phyloP scores from a whole-genome alignment of 495 filamentous ascomycete species.

The Neurospora intermedia region DNA sequence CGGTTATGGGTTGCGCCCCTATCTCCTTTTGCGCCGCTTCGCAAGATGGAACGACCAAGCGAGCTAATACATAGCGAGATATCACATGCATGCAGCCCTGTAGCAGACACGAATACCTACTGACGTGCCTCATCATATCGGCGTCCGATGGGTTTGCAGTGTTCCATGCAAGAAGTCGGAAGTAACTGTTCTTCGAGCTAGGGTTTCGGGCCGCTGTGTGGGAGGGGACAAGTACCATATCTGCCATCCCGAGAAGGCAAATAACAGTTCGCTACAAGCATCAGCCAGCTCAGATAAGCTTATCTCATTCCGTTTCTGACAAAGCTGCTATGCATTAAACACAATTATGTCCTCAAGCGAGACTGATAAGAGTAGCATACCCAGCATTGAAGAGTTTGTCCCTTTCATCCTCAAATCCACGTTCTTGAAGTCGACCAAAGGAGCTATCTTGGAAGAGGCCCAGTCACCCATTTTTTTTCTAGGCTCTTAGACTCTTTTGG shows the following conservation, averaged over 20 bases:
- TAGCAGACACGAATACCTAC: neutral
- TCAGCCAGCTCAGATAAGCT: neutral
- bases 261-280: neutral
- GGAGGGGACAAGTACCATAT: neutral
- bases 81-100: slow-evolving; percentile 9
- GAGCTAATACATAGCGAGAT: neutral
- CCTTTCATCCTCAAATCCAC: neutral
- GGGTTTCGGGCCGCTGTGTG: neutral
- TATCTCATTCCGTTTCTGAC: neutral
- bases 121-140: slow-evolving; percentile 1
- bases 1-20: slow-evolving; percentile 8
- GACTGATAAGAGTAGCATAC: neutral
- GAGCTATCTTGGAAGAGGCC: neutral
- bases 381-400: neutral
- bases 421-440: neutral
- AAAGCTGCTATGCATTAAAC: neutral
- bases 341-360: neutral
- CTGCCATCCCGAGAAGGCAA: neutral
- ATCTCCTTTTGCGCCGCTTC: neutral
- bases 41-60: slow-evolving; percentile 1
- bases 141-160: neutral
- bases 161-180: neutral
- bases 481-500: neutral
- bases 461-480: neutral
- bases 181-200: neutral